These are phyloP conservation scores for Pichia inconspicua DNA, from an alignment of 1,139 yeast species.

Conservation along the genomic window DNA sequence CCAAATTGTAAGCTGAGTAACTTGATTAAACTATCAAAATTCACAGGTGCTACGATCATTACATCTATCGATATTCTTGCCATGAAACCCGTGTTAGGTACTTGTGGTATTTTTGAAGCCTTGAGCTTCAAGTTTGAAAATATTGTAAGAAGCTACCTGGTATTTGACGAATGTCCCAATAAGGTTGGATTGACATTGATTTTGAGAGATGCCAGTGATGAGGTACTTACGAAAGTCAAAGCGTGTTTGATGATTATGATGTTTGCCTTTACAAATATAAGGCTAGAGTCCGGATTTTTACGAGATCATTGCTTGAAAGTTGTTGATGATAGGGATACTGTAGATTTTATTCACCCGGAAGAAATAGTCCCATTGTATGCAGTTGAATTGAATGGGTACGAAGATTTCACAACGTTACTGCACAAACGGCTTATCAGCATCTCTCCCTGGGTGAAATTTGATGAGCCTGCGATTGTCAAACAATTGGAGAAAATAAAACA, in stretches of 20 bases:
- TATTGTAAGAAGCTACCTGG: slow-evolving; percentile 62
- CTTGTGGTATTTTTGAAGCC: slow-evolving; percentile 65
- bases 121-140: slow-evolving; percentile 52
- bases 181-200: slow-evolving; percentile 76
- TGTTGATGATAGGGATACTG: slow-evolving; percentile 3
- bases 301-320: slow-evolving; percentile 58
- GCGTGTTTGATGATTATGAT: slow-evolving; percentile 75
- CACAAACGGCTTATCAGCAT: slow-evolving; percentile 36
- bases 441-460: slow-evolving; percentile 42
- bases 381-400: slow-evolving; percentile 14
- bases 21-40: slow-evolving; percentile 67
- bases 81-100: slow-evolving; percentile 56
- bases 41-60: slow-evolving; percentile 77
- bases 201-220: slow-evolving; percentile 67
- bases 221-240: slow-evolving; percentile 57
- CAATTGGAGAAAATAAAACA: slow-evolving; percentile 35
- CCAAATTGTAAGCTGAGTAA: slow-evolving; percentile 77
- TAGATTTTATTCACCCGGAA: not conserved
- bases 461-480: slow-evolving; percentile 36
- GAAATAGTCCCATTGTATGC: slow-evolving; percentile 16
- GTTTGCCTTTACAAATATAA: slow-evolving; percentile 66
- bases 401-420: slow-evolving; percentile 35
- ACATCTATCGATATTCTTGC: slow-evolving; percentile 60
- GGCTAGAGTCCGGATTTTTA: slow-evolving; percentile 73
- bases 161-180: slow-evolving; percentile 67